Conservation (phyloP, 768 basidiomycete species). For the Phylloporus arenicola region DNA sequence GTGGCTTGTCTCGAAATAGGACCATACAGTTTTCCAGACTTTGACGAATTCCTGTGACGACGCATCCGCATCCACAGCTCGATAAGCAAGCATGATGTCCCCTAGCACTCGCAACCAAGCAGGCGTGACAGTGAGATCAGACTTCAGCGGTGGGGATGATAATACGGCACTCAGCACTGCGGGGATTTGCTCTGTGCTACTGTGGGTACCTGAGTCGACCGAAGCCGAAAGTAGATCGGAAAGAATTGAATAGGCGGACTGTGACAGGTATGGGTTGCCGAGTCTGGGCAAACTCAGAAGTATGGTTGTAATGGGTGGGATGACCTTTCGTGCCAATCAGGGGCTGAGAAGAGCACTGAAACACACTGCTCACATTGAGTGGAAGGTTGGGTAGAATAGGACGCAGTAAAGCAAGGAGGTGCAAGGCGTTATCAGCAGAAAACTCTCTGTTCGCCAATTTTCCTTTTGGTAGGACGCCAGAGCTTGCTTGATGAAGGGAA, state of each 20-base stretch:
- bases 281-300: conserved; percentile 82
- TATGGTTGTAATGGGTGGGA: conserved; percentile 61
- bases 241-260: conserved; percentile 81
- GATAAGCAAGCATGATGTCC: conserved; percentile 63
- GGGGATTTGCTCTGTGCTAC: conserved; percentile 48
- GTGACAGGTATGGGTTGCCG: conserved; percentile 84
- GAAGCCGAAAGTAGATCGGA: conserved; percentile 68
- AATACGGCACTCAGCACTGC: conserved; percentile 64
- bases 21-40: conserved; percentile 74
- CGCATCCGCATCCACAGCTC: conserved; percentile 41
- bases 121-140: conserved; percentile 61
- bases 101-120: conserved; percentile 80
- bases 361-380: conserved; percentile 51
- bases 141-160: conserved; percentile 61
- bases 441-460: conserved; percentile 50
- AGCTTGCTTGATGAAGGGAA: conserved; percentile 59
- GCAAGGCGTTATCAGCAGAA: conserved; percentile 69
- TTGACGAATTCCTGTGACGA: conserved; percentile 51
- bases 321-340: conserved; percentile 45
- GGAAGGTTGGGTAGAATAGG: conserved; percentile 59
- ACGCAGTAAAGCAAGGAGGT: conserved; percentile 67
- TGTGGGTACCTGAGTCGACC: conserved; percentile 44
- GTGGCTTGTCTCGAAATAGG: conserved; percentile 71
- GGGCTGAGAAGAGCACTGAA: conserved; percentile 4
- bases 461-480: conserved; percentile 54